Base-by-base conservation (phyloP, 441 rosid species). In the Adansonia rubrostipa region DNA sequence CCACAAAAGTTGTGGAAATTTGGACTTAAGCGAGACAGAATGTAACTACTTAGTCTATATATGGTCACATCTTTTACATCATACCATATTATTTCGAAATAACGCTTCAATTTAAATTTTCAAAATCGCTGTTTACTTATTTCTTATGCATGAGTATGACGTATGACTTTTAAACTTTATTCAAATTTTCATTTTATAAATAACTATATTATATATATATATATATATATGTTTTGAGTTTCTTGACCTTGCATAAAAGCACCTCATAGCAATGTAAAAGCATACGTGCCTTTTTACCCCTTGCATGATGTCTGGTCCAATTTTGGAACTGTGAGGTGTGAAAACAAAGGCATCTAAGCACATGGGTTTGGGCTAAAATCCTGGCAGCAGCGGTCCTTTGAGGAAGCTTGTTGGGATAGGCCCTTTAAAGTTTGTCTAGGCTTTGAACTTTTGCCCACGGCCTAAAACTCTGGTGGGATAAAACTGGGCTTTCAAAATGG, bases 1-100 rank as follows among this genome's bases (percentile, higher is more conserved):
- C 72, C 73, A 20, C 17, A 19, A 68, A 19, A 17, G 56, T 56
- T 47, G 40, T 53, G 73, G 73, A 19, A 68, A 19, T 20, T 68
- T 20, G 56, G 56, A 47, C 11, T 10, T 13, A 53, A 68, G 40
- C 10, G 13, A 20, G 73, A 69, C 73, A 69, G 22, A 54, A 54
- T 20, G 40, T 48, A 20, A 11, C 11, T 10, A 0, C 17, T 5
- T 69, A 22, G 19, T 3, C 13, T 57, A 57, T 57, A 8, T 54
- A 19, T 7, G n/a, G 60, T 54, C 60, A 6, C 60, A 54, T 54
- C 60, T 54, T 54, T 54, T 19, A 54, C 60, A 54, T 54, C 60
- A n/a, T 15, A 54, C 60, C 60, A 54, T 54, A 54, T 54, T 54
- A 54, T 9, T 57, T 57, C 4, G 6, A 56, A 6, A 44, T 44